Evolutionary conservation across 495 filamentous ascomycete species (phyloP).

Genomic region (Xylaria sp.): DNA sequence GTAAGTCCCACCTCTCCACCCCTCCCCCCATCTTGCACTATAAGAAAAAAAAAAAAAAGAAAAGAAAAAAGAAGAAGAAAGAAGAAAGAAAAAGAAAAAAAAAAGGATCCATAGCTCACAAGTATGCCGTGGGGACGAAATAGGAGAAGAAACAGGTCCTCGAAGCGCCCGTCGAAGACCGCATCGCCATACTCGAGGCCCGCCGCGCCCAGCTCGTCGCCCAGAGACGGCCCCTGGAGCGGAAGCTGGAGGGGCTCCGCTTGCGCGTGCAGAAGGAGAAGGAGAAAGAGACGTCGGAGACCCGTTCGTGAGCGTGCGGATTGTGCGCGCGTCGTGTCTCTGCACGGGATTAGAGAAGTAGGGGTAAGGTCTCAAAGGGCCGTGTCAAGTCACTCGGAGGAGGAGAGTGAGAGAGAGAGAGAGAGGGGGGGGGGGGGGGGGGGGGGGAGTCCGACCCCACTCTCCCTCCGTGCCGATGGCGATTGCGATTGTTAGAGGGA

Average conservation of each 20-base stretch:
- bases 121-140: conserved; percentile 1
- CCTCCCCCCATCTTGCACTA: neutral
- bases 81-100: no score
- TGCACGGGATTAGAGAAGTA: neutral
- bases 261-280: conserved; percentile 37
- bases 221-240: conserved; percentile 44
- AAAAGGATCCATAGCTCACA: neutral
- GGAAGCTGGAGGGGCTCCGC: conserved; percentile 45
- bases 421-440: no score
- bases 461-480: neutral
- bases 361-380: neutral
- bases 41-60: no score
- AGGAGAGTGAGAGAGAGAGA: no score
- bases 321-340: neutral
- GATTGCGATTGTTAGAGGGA: neutral
- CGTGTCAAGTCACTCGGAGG: neutral
- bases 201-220: conserved; percentile 42
- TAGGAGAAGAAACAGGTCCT: conserved; percentile 42
- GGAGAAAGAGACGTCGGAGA: neutral
- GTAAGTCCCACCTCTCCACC: conserved; percentile 30
- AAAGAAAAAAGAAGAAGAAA: no score
- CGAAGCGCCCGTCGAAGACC: conserved; percentile 44
- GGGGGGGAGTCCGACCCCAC: no score
- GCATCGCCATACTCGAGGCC: conserved; percentile 45
- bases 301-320: neutral